Evolutionary conservation across 2,329 filamentous ascomycete genomes (phyloP).

Genomic region (Calonectria crousiana): DNA sequence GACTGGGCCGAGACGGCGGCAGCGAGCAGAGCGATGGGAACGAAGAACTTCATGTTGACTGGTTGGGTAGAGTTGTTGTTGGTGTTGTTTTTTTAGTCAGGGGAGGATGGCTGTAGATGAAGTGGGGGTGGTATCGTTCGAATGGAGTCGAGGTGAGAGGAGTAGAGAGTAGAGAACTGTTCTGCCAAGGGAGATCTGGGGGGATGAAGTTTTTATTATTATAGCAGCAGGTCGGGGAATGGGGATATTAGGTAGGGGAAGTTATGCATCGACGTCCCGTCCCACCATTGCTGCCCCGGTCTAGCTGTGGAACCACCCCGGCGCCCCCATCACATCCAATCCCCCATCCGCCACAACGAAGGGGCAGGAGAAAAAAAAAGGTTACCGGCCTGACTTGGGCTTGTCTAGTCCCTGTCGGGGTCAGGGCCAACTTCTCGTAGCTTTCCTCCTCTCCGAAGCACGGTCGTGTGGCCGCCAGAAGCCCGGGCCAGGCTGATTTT

Average conservation of each 20-base stretch:
- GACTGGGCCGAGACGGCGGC: conserved; percentile 51
- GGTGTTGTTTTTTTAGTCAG: not conserved
- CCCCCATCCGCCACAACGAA: conserved; percentile 5
- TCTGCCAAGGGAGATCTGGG: not conserved
- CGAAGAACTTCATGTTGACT: conserved; percentile 60
- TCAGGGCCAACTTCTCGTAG: not conserved
- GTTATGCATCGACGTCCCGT: conserved; percentile 14
- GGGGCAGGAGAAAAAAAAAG: not conserved
- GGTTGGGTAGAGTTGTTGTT: no score
- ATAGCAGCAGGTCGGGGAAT: conserved; percentile 1
- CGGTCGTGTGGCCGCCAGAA: not conserved
- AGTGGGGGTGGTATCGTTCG: not conserved
- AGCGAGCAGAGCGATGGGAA: conserved; percentile 55
- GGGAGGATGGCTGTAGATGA: not conserved
- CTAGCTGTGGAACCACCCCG: conserved; percentile 4
- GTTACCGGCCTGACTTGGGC: not conserved
- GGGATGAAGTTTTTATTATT: conserved; percentile 10
- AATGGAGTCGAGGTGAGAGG: not conserved
- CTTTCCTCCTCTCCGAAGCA: not conserved
- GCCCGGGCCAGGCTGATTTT: conserved; percentile 6
- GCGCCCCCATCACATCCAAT: not conserved
- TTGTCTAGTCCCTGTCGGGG: not conserved
- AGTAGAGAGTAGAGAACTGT: not conserved
- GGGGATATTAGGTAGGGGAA: conserved; percentile 14
- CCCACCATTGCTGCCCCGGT: not conserved